Conservation (phyloP, 306 rosid genomes). For the Macrotyloma uniflorum region DNA sequence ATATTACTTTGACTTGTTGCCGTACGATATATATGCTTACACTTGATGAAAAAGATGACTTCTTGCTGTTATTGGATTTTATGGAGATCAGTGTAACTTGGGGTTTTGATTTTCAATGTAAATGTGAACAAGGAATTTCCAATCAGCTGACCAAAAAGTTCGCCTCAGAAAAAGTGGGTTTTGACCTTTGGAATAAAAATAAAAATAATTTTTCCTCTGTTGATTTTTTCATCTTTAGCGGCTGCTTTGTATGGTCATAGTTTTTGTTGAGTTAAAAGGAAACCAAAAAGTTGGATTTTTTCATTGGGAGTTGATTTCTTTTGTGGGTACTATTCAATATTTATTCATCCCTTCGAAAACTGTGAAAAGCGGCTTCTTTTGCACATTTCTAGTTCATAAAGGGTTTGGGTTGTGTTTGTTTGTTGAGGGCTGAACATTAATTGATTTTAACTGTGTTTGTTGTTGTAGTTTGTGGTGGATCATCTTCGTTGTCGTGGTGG, state of each 20-base stretch:
- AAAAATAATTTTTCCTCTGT: not conserved
- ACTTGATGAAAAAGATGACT: conserved; percentile 28
- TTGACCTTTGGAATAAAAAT: conserved; percentile 45
- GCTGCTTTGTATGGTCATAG: conserved; percentile 42
- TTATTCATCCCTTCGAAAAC: conserved; percentile 32
- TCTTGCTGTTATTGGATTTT: conserved; percentile 37
- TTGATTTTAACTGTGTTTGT: conserved; percentile 43
- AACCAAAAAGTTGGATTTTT: conserved; percentile 24
- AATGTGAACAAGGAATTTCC: conserved; percentile 47
- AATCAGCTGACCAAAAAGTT: conserved; percentile 47
- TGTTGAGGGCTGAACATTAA: conserved; percentile 1
- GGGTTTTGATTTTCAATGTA: conserved; percentile 51
- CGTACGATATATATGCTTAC: not conserved
- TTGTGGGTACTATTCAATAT: conserved; percentile 4
- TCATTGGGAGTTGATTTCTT: conserved; percentile 23
- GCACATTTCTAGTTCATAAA: conserved; percentile 31
- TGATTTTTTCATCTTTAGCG: conserved; percentile 42
- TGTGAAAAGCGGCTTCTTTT: conserved; percentile 36
- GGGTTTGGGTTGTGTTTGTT: conserved; percentile 28
- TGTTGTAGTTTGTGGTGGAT: conserved; percentile 53
- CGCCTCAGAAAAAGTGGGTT: conserved; percentile 41
- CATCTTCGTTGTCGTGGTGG: conserved; percentile 36
- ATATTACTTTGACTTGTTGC: not conserved
- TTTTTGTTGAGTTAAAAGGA: conserved; percentile 41
- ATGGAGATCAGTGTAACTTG: conserved; percentile 15